Evolutionary conservation across 2,329 filamentous ascomycete species (phyloP), one percentile per base, ranked within the genome.

Genomic region (Akanthomyces uredinophilus): DNA sequence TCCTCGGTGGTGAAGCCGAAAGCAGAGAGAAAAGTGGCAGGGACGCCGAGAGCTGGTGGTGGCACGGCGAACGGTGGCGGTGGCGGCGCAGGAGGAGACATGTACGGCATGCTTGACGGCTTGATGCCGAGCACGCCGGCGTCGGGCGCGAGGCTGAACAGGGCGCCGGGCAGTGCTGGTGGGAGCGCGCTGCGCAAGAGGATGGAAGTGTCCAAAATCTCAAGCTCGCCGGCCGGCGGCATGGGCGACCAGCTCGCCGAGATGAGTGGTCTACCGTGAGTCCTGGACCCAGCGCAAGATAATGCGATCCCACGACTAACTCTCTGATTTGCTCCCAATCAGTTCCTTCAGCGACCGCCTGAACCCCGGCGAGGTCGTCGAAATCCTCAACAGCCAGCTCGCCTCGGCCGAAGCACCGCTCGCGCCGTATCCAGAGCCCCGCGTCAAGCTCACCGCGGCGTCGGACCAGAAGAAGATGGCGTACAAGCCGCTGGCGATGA

Each of bases 401-500:
- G 72, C 82, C 16, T 76, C 86, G 1, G 80, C 89, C 35, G 87
- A 91, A 52, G 79, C 88, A 1, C 90, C 89, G 2, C 83, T 90
- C 27, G 87, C 88, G 37, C 88, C 89, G 1, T 91, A 87, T 66
- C 72, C 86, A 13, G 90, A 95, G 73, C 72, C 91, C 18, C 89
- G 95, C 56, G 87, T 98, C 72, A 93, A 90, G 71, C 82, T 96
- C 22, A 93, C 88, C 6, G 90, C 92, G 3, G 90, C 91, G 64
- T 94, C 92, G 1, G 94, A 98, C 72, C 83, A 92, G 70, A 92
- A 93, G 73, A 97, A 96, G 73, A 88, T 97, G 67, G 86, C 81
- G 1, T 99, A 98, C 76, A 95, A 93, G 71, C 91, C 92, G 2
- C 88, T 98, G 81, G 89, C 91, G 2, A 96, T 98, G 92, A 96